These are phyloP conservation scores for Rubus parviflorus DNA, from an alignment of 306 rosid species.

Conservation along the genomic window DNA sequence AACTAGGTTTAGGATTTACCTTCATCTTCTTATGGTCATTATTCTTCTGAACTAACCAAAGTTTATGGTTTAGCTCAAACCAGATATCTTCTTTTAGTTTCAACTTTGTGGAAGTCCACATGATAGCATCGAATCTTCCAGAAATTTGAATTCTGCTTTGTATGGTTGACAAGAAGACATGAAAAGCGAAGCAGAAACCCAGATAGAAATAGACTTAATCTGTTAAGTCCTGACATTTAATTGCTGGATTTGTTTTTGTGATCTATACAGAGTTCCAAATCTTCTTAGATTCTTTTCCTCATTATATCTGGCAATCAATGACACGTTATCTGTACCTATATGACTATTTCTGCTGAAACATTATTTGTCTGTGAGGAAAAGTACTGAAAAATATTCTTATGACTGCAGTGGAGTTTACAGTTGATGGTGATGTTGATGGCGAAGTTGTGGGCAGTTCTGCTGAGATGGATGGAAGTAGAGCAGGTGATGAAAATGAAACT, in stretches of 20 bases:
- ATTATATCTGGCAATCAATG: background rate
- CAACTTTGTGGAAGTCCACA: background rate
- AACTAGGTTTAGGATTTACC: background rate
- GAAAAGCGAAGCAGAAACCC: background rate
- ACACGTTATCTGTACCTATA: background rate
- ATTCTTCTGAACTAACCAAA: background rate
- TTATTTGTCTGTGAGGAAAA: slow-evolving; percentile 13
- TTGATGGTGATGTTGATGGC: slow-evolving; percentile 52
- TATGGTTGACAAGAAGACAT: background rate
- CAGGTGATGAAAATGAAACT: slow-evolving; percentile 56
- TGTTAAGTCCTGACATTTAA: background rate
- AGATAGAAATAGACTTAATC: background rate
- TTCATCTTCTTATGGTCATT: background rate
- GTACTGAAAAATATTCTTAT: slow-evolving; percentile 23
- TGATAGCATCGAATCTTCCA: background rate
- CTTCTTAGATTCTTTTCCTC: background rate
- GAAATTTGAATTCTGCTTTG: background rate
- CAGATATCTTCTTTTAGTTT: no score
- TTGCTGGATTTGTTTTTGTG: background rate
- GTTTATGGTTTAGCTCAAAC: no score
- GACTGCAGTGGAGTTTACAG: slow-evolving; percentile 80
- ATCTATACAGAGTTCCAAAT: background rate
- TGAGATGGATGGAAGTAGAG: slow-evolving; percentile 40
- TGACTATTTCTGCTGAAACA: slow-evolving; percentile 15
- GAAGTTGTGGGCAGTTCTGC: slow-evolving; percentile 52